Conservation (phyloP, 805 yeast species). For the Wickerhamiella allomyrinae region DNA sequence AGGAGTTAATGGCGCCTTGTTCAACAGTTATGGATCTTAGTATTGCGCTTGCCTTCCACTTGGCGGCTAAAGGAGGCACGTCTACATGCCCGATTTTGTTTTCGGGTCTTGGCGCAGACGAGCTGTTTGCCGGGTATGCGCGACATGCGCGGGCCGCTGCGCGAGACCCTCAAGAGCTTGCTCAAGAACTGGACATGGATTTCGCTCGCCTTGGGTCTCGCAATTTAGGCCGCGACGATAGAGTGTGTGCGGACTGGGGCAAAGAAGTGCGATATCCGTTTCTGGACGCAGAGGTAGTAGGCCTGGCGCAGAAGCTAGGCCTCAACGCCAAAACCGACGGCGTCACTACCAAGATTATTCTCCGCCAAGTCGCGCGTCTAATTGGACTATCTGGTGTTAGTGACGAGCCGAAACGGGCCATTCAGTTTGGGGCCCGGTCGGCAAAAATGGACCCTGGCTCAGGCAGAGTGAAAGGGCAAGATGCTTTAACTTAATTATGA, state of each 20-base stretch:
- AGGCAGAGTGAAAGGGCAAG: constrained; percentile 61
- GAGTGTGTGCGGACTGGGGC: constrained; percentile 75
- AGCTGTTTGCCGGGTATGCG: constrained; percentile 89
- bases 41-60: constrained; percentile 88
- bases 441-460: constrained; percentile 83
- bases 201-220: constrained; percentile 60
- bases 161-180: constrained; percentile 32
- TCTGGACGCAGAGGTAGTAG: constrained; percentile 48
- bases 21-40: constrained; percentile 90
- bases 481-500: no score
- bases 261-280: constrained; percentile 84
- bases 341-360: constrained; percentile 28
- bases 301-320: constrained; percentile 23
- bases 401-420: constrained; percentile 78
- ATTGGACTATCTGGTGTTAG: constrained; percentile 39
- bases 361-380: constrained; percentile 46
- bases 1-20: constrained; percentile 62
- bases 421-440: constrained; percentile 90
- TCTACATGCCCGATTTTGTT: constrained; percentile 56
- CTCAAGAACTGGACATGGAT: constrained; percentile 51
- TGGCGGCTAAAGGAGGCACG: constrained; percentile 59
- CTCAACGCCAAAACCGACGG: constrained; percentile 29
- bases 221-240: constrained; percentile 83
- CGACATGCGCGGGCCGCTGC: constrained; percentile 39
- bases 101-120: constrained; percentile 96